phyloP scores from a whole-genome alignment of 2,329 filamentous ascomycete genomes.

The Scedosporium apiospermum region DNA sequence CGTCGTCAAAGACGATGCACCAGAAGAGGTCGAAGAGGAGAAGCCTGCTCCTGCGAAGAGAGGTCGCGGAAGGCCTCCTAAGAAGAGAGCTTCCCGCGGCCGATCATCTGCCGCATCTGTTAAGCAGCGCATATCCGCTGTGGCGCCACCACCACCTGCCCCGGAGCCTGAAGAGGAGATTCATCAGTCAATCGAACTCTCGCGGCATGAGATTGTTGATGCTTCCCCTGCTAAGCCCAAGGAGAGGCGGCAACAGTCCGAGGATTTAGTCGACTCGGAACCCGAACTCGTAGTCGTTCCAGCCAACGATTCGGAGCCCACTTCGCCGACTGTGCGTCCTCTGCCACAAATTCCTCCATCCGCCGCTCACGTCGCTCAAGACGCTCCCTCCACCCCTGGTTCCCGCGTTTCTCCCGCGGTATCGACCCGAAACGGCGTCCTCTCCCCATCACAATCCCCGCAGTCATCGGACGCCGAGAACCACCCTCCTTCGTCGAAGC shows the following conservation, averaged over 20 bases:
- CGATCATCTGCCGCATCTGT: conserved; percentile 5
- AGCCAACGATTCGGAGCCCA: conserved; percentile 1
- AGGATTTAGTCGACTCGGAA: conserved; percentile 6
- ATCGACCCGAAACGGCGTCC: conserved; percentile 41
- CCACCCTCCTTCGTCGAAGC: conserved; percentile 59
- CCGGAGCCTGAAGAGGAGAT: background rate
- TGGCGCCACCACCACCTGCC: background rate
- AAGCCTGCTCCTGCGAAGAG: conserved; percentile 3
- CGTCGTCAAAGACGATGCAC: conserved; percentile 25
- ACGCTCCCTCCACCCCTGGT: conserved; percentile 32
- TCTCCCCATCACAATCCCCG: conserved; percentile 57
- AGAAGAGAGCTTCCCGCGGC: conserved; percentile 5
- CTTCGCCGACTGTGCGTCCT: conserved; percentile 14
- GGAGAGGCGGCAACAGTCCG: conserved; percentile 2
- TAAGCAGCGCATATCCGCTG: background rate
- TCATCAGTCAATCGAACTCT: background rate
- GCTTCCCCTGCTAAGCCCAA: background rate
- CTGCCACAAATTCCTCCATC: conserved; percentile 19
- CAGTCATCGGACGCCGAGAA: conserved; percentile 78
- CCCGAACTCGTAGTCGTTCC: conserved; percentile 9
- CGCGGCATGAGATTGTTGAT: background rate
- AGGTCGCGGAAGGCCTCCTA: background rate
- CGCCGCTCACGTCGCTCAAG: conserved; percentile 8
- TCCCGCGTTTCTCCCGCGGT: conserved; percentile 32
- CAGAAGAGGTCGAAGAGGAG: conserved; percentile 17